Conservation (phyloP, 2,329 filamentous ascomycete species). For the Trichophyton equinum region DNA sequence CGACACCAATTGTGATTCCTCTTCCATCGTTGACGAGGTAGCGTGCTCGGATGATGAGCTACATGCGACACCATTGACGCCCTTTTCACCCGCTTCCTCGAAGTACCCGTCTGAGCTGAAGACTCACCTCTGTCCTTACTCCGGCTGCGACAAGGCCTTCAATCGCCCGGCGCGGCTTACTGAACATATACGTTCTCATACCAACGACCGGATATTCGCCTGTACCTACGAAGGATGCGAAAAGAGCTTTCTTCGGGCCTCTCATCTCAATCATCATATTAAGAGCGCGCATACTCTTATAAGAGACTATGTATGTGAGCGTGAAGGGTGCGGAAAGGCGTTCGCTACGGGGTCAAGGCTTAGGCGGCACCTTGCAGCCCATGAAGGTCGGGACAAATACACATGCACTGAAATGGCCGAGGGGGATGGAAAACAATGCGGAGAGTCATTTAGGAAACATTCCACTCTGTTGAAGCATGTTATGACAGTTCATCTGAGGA, state of each 20-base stretch:
- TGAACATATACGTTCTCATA: constrained; percentile 73
- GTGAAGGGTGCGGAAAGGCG: constrained; percentile 60
- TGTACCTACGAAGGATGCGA: constrained; percentile 60
- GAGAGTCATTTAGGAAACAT: constrained; percentile 72
- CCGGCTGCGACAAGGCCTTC: constrained; percentile 68
- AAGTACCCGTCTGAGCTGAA: constrained; percentile 56
- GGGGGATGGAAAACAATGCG: constrained; percentile 45
- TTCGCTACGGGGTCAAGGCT: constrained; percentile 73
- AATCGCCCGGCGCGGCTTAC: constrained; percentile 72
- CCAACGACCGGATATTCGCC: constrained; percentile 65
- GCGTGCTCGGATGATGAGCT: constrained; percentile 9
- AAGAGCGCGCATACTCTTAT: constrained; percentile 67
- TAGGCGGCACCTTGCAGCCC: constrained; percentile 62
- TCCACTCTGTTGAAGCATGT: constrained; percentile 76
- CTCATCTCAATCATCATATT: constrained; percentile 74
- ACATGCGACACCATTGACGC: constrained; percentile 37
- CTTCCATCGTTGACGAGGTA: neutral
- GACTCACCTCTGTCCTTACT: constrained; percentile 61
- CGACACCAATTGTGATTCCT: neutral
- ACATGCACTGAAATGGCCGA: constrained; percentile 52
- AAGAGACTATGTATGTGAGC: constrained; percentile 58
- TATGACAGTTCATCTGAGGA: constrained; percentile 57
- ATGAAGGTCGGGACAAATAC: constrained; percentile 64
- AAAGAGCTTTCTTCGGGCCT: constrained; percentile 75
- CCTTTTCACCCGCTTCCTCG: constrained; percentile 36